Percentiles rank a stretch among this genome's conserved stretches.
Conservation (phyloP, 176 grass and related monocot genomes). For the Poa annua region DNA sequence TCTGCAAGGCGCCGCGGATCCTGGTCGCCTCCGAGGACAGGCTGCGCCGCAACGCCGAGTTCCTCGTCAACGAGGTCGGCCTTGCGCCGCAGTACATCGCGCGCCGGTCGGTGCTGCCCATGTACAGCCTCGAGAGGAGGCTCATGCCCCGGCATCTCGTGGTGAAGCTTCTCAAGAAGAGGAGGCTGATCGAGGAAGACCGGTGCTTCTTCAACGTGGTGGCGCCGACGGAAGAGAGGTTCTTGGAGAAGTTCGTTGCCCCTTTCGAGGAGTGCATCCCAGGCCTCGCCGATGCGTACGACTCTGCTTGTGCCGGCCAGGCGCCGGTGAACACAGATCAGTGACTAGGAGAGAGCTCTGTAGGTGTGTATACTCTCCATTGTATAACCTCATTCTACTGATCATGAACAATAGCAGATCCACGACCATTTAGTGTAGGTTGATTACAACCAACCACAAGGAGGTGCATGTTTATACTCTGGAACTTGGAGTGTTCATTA, state of each 20-base stretch:
- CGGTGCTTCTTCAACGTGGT: slow-evolving; percentile 58
- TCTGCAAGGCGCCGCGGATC: slow-evolving; percentile 65
- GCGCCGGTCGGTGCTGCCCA: slow-evolving; percentile 52
- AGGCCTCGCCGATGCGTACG: slow-evolving; percentile 54
- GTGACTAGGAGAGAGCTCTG: slow-evolving; percentile 16
- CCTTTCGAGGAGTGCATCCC: slow-evolving; percentile 59
- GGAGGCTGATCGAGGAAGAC: slow-evolving; percentile 44
- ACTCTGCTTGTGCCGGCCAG: slow-evolving; percentile 40
- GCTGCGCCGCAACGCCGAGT: slow-evolving; percentile 49
- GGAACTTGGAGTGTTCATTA: slow-evolving; percentile 26
- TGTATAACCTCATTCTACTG: slow-evolving; percentile 33
- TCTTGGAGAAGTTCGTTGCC: slow-evolving; percentile 64
- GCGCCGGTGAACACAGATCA: background rate
- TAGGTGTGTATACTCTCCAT: slow-evolving; percentile 20
- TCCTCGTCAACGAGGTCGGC: slow-evolving; percentile 67
- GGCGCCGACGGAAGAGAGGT: slow-evolving; percentile 61
- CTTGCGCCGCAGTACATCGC: slow-evolving; percentile 52
- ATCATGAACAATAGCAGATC: slow-evolving; percentile 41
- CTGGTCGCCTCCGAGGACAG: slow-evolving; percentile 56
- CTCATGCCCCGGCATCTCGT: slow-evolving; percentile 66
- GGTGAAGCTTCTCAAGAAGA: slow-evolving; percentile 62
- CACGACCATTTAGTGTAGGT: slow-evolving; percentile 42
- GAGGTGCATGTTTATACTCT: slow-evolving; percentile 31
- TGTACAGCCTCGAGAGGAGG: slow-evolving; percentile 74
- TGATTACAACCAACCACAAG: slow-evolving; percentile 12